These are phyloP conservation scores for Boletus huronensis DNA, from an alignment of 768 basidiomycete genomes.

Conservation along the genomic window DNA sequence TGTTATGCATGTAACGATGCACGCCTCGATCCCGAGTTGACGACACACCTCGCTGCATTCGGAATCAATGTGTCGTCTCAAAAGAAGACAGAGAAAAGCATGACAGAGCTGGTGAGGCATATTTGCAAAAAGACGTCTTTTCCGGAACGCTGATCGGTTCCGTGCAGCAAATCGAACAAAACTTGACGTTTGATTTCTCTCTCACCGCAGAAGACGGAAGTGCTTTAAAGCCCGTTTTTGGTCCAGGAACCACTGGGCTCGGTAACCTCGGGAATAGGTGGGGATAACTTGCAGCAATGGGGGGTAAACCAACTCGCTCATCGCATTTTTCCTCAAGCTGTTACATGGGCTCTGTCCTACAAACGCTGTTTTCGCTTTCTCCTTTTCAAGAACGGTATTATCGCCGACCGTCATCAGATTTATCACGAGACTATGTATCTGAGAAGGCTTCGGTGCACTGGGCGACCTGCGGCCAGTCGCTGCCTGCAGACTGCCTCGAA, in stretches of 20 bases:
- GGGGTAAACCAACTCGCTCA: neutral
- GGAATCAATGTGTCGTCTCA: slow-evolving; percentile 83
- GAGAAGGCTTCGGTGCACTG: slow-evolving; percentile 50
- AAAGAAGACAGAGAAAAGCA: slow-evolving; percentile 91
- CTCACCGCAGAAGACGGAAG: slow-evolving; percentile 84
- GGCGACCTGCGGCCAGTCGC: slow-evolving; percentile 53
- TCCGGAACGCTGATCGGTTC: neutral
- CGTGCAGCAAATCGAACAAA: slow-evolving; percentile 92
- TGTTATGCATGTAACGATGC: slow-evolving; percentile 91
- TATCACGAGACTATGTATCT: slow-evolving; percentile 7
- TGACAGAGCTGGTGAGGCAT: slow-evolving; percentile 82
- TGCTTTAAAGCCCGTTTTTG: slow-evolving; percentile 84
- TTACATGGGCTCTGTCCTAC: slow-evolving; percentile 95
- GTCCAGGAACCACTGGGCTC: slow-evolving; percentile 84
- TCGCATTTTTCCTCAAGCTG: slow-evolving; percentile 51
- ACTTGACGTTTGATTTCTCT: slow-evolving; percentile 91
- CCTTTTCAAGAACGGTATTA: slow-evolving; percentile 74
- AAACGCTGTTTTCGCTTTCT: slow-evolving; percentile 78
- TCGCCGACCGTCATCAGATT: slow-evolving; percentile 16
- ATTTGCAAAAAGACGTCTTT: neutral
- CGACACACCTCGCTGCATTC: slow-evolving; percentile 70
- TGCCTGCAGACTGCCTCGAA: slow-evolving; percentile 86
- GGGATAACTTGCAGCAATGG: neutral
- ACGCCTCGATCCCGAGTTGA: slow-evolving; percentile 70
- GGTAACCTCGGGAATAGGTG: slow-evolving; percentile 90